A percentile compares a stretch with the other conserved stretches of the same genome.
phyloP scores from a whole-genome alignment of 140 eudicot species.

The Cichorium intybus region DNA sequence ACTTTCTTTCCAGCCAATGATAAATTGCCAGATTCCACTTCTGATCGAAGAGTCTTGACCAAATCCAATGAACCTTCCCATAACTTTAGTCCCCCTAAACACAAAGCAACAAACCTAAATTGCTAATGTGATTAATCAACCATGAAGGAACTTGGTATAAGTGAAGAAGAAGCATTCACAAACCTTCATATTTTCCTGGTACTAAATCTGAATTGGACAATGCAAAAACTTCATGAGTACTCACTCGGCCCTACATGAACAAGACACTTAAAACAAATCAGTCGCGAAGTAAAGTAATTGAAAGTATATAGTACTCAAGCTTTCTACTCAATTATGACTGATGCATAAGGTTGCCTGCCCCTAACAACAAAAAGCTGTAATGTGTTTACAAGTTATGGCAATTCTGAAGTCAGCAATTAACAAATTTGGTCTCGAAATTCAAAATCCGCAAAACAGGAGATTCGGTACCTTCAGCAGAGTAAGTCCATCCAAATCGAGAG shows the following conservation, averaged over 20 bases:
- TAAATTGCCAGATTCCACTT: slow-evolving; percentile 47
- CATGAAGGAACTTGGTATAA: neutral
- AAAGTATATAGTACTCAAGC: too few relatives aligned
- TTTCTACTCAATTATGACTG: neutral
- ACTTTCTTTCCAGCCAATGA: slow-evolving; percentile 63
- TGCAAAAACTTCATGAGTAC: slow-evolving; percentile 79
- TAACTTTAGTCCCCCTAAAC: slow-evolving; percentile 74
- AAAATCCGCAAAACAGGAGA: neutral
- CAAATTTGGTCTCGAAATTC: neutral
- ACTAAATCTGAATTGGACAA: slow-evolving; percentile 89
- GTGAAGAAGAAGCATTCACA: slow-evolving; percentile 9
- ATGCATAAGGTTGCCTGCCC: neutral
- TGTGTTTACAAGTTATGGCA: neutral
- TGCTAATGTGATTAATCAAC: neutral
- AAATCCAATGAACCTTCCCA: slow-evolving; percentile 99
- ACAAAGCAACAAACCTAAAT: slow-evolving; percentile 8
- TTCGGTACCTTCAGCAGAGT: slow-evolving; percentile 70
- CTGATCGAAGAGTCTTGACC: slow-evolving; percentile 54
- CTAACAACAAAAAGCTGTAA: neutral
- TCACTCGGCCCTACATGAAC: slow-evolving; percentile 76
- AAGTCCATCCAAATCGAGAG: slow-evolving; percentile 61
- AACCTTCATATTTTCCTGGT: slow-evolving; percentile 98
- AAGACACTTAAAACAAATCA: neutral
- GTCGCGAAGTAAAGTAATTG: neutral
- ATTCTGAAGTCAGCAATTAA: neutral